phyloP scores from a whole-genome alignment of 768 basidiomycete genomes.

The Trametes elegans region DNA sequence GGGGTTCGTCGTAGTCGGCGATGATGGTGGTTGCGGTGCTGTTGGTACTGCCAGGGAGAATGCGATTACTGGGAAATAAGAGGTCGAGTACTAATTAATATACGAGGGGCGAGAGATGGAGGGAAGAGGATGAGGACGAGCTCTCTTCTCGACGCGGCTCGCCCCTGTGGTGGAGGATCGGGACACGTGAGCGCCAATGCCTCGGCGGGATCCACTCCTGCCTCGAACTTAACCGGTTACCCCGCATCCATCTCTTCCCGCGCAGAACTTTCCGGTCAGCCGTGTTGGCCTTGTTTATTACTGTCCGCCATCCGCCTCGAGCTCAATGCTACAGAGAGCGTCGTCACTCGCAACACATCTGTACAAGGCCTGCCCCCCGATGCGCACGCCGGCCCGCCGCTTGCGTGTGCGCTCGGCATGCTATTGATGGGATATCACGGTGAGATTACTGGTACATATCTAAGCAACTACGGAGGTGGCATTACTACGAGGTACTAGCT shows the following conservation, averaged over 20 bases:
- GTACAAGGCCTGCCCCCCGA: not conserved
- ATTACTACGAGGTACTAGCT: not conserved
- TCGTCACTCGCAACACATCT: too few relatives aligned
- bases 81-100: not conserved
- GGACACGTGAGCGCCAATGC: conserved; percentile 6
- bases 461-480: not conserved
- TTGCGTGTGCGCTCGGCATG: not conserved
- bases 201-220: not conserved
- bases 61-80: conserved; percentile 2
- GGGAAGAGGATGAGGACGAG: not conserved
- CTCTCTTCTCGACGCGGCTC: conserved; percentile 10
- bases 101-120: conserved; percentile 1
- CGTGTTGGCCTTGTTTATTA: not conserved
- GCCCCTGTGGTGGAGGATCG: conserved; percentile 9
- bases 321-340: too few relatives aligned
- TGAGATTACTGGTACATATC: conserved; percentile 1
- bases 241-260: conserved; percentile 10
- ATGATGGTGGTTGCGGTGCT: not conserved
- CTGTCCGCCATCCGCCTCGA: not conserved
- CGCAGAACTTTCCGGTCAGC: not conserved
- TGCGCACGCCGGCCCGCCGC: too few relatives aligned
- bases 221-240: not conserved
- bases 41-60: too few relatives aligned
- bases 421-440: not conserved
- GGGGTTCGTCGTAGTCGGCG: conserved; percentile 11